phyloP scores from a whole-genome alignment of 805 yeast genomes.

The Candida endomychidarum region DNA sequence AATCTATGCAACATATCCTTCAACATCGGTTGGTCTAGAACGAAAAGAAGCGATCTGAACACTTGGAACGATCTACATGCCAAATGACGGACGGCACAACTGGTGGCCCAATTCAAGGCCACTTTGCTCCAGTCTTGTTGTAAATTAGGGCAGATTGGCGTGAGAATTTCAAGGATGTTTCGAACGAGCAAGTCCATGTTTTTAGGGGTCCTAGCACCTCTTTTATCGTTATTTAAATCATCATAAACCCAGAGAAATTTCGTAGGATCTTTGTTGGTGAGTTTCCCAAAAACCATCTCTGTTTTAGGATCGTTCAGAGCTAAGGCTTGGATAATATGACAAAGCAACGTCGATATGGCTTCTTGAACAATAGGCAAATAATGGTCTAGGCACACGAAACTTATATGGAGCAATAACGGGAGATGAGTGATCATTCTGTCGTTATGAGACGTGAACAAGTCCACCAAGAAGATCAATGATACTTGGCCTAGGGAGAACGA shows the following conservation, averaged over 20 bases:
- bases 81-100: conserved; percentile 94
- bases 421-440: conserved; percentile 60
- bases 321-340: conserved; percentile 67
- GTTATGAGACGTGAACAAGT: conserved; percentile 65
- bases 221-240: conserved; percentile 71
- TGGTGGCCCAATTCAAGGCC: conserved; percentile 91
- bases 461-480: conserved; percentile 82
- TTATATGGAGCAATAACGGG: conserved; percentile 74
- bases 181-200: conserved; percentile 77
- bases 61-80: conserved; percentile 96
- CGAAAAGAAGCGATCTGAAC: conserved; percentile 78
- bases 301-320: conserved; percentile 56
- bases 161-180: conserved; percentile 58
- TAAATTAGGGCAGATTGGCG: conserved; percentile 46
- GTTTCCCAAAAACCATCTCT: conserved; percentile 53
- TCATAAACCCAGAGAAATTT: conserved; percentile 77
- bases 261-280: conserved; percentile 51
- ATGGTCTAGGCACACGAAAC: conserved; percentile 83
- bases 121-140: conserved; percentile 84
- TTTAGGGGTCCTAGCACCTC: conserved; percentile 80
- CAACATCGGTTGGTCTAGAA: conserved; percentile 83
- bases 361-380: conserved; percentile 81
- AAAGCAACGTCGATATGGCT: conserved; percentile 74
- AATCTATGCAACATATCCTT: conserved; percentile 91
- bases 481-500: conserved; percentile 86